These are phyloP conservation scores for Picochlorum sp. DNA, from an alignment of 139 green algal genomes.

Conservation along the genomic window DNA sequence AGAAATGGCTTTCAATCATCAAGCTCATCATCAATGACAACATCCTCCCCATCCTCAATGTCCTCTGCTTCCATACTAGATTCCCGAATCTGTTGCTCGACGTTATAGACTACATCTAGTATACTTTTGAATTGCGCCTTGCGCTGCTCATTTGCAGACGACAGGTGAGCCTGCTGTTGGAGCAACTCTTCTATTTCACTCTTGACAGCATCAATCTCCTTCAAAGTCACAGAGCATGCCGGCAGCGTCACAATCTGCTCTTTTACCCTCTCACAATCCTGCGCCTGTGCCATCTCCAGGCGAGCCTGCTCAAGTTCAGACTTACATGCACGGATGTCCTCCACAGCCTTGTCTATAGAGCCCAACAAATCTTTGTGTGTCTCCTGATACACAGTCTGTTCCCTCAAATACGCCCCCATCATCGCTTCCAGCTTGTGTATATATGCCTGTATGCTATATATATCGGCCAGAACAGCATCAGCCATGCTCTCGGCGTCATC, in stretches of 20 bases:
- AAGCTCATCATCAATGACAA: no score
- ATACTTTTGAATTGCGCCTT: conserved; percentile 23
- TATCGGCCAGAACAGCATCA: conserved; percentile 16
- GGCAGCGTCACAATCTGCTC: conserved; percentile 20
- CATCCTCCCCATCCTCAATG: no score
- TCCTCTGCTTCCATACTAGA: no score
- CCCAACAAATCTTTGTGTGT: conserved; percentile 22
- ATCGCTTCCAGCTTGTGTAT: conserved; percentile 15
- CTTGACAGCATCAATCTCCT: conserved; percentile 19
- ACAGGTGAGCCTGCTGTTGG: conserved; percentile 12
- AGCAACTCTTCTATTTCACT: conserved; percentile 26
- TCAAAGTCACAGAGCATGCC: conserved; percentile 10
- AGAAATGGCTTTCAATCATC: no score
- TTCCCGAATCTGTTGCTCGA: background rate
- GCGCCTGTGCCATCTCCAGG: conserved; percentile 15
- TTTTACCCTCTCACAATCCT: conserved; percentile 24
- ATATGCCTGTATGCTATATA: conserved; percentile 23
- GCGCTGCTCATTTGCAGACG: conserved; percentile 4
- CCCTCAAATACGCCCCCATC: conserved; percentile 5
- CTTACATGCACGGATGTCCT: conserved; percentile 23
- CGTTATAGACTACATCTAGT: background rate
- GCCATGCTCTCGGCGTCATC: conserved; percentile 6
- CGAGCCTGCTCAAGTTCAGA: conserved; percentile 19
- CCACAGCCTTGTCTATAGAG: conserved; percentile 17
- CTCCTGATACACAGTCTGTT: conserved; percentile 18